A percentile compares a stretch with the other conserved stretches of the same genome.
Evolutionary conservation across 805 yeast genomes (phyloP).

Genomic region (Barnettozyma botsteinii): DNA sequence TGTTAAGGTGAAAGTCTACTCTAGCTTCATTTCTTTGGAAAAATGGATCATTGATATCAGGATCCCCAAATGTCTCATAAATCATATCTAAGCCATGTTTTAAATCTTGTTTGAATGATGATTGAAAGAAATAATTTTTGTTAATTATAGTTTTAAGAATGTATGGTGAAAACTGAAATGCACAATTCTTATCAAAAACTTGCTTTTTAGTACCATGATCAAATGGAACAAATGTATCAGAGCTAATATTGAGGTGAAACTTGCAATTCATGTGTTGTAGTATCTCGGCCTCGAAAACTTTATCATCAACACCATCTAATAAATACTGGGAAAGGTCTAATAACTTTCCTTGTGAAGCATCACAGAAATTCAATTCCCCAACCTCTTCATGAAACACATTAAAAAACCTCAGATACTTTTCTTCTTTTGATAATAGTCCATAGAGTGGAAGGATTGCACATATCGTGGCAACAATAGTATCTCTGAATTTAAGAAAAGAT

Average conservation of each 20-base stretch:
- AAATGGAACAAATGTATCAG: slow-evolving; percentile 54
- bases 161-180: slow-evolving; percentile 36
- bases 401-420: slow-evolving; percentile 39
- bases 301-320: slow-evolving; percentile 37
- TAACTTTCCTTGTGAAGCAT: slow-evolving; percentile 54
- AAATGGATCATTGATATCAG: slow-evolving; percentile 36
- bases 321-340: slow-evolving; percentile 53
- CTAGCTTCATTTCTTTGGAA: slow-evolving; percentile 41
- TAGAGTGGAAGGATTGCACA: slow-evolving; percentile 37
- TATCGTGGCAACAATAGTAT: slow-evolving; percentile 35
- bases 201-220: slow-evolving; percentile 53
- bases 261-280: slow-evolving; percentile 76
- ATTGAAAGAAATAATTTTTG: slow-evolving; percentile 49
- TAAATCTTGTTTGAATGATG: slow-evolving; percentile 61
- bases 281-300: slow-evolving; percentile 57
- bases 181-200: slow-evolving; percentile 36
- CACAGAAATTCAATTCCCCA: slow-evolving; percentile 68
- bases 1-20: slow-evolving; percentile 43
- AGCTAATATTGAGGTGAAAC: slow-evolving; percentile 58
- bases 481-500: slow-evolving; percentile 27
- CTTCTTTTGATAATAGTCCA: neutral
- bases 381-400: slow-evolving; percentile 65
- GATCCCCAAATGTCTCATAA: slow-evolving; percentile 66
- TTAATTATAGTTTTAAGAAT: slow-evolving; percentile 52
- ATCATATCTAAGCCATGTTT: slow-evolving; percentile 68